These are phyloP conservation scores for Wickerhamomyces kurtzmanii DNA, from an alignment of 805 yeast species.

Conservation along the genomic window DNA sequence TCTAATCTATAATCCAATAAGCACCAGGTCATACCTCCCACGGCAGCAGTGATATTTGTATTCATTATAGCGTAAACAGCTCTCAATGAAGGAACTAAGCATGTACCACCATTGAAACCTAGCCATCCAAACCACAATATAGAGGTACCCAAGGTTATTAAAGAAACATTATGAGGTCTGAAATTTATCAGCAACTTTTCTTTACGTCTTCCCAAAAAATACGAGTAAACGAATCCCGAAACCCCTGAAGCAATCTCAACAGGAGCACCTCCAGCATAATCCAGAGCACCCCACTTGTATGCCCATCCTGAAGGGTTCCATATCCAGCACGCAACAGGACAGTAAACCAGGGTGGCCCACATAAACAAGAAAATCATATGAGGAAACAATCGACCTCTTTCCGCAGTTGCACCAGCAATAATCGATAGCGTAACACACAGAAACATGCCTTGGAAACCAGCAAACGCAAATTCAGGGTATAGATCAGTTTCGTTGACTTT, in stretches of 20 bases:
- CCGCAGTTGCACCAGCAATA: constrained; percentile 87
- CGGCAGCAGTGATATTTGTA: constrained; percentile 80
- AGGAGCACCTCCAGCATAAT: constrained; percentile 98
- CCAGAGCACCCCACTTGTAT: constrained; percentile 80
- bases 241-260: constrained; percentile 91
- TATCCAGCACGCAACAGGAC: constrained; percentile 93
- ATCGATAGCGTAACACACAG: constrained; percentile 87
- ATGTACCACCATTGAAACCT: constrained; percentile 88
- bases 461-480: constrained; percentile 80
- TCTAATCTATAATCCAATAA: constrained; percentile 81
- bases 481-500: constrained; percentile 24
- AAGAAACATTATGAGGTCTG: constrained; percentile 90
- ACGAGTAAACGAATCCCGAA: constrained; percentile 81
- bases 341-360: constrained; percentile 89
- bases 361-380: constrained; percentile 71
- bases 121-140: constrained; percentile 94
- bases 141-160: constrained; percentile 82
- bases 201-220: constrained; percentile 71
- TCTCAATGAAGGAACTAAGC: constrained; percentile 70
- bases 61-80: constrained; percentile 89
- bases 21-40: constrained; percentile 92
- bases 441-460: constrained; percentile 86
- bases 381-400: constrained; percentile 85
- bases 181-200: constrained; percentile 70
- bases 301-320: constrained; percentile 97